Base-by-base conservation (phyloP, 495 filamentous ascomycete species). In the Hypoxylon subgilvum region DNA sequence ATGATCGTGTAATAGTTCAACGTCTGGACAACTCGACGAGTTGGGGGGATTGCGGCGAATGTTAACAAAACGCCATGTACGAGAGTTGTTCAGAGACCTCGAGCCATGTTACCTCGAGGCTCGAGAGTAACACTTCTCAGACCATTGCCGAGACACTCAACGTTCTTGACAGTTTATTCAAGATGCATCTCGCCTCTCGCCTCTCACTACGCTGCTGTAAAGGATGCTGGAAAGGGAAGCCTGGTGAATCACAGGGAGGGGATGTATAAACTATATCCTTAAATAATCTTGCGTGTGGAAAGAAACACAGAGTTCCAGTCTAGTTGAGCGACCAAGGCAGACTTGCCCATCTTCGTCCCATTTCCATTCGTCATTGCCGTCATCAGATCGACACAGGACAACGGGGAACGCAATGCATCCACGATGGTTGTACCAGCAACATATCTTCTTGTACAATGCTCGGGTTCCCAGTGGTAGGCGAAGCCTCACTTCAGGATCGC, bases 171-270 rank as follows among this genome's bases (percentile, higher is more conserved):
- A 19, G 27, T 12, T 13, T 38, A 22, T 1, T 34, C 3, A 12
- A 18, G 34, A 38, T 39, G 42, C 42, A 45, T 10, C 13, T 32
- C 42, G 42, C 42, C 42, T 45, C 27, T 45, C 13, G n/a, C 25
- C 30, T 45, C 14, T 45, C 25, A 45, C 23, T 8, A 10, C 2
- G 25, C 13, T 31, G 25, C n/a, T 31, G 14, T 5, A 30, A 14
- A 16, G 27, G 19, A 41, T 4, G 18, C 6, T 10, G 6, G 17
- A 4, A 14, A 9, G n/a, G 19, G 16, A 41, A 10, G 16, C 4
- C 4, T 5, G 38, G 10, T 30, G 27, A 30, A 30, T 5, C 27
- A 5, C 27, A 30, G 5, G 27, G 2, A 23, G 5, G 39, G 25
- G 4, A 17, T 44, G n/a, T 5, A 21, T 44, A 30, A 30, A 30